Conservation (phyloP, 1,139 yeast genomes). For the Suhomyces bolitotheri region DNA sequence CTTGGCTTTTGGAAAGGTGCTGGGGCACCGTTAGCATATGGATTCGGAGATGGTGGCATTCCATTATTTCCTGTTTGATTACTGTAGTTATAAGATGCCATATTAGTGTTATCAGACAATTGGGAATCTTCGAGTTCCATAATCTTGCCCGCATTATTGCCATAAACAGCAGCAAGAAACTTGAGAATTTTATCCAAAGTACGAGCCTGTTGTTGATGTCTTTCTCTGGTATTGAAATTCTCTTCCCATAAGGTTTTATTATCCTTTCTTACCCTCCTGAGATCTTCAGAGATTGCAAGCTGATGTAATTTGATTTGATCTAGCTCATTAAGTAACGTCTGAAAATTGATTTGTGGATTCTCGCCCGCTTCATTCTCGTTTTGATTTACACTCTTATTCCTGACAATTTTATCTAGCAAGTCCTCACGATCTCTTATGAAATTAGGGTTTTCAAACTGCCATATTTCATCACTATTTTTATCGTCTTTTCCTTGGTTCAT, state of each 20-base stretch:
- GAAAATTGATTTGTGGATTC: conserved; percentile 46
- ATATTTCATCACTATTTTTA: conserved; percentile 46
- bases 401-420: conserved; percentile 66
- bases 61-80: conserved; percentile 1
- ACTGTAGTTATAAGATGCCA: conserved; percentile 22
- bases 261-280: conserved; percentile 78
- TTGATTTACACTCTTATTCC: conserved; percentile 38
- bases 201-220: conserved; percentile 81
- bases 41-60: conserved; percentile 12
- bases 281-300: conserved; percentile 76
- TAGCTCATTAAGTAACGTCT: conserved; percentile 64
- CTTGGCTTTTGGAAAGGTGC: conserved; percentile 36
- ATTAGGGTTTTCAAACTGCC: conserved; percentile 84
- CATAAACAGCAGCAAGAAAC: conserved; percentile 82
- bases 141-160: conserved; percentile 57
- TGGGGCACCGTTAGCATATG: conserved; percentile 13
- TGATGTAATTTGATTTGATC: conserved; percentile 79
- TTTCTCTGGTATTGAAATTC: conserved; percentile 76
- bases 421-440: conserved; percentile 72
- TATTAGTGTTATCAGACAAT: conserved; percentile 16
- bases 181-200: conserved; percentile 85
- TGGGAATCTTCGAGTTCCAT: conserved; percentile 33
- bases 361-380: conserved; percentile 10
- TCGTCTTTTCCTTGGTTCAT: conserved; percentile 57
- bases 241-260: conserved; percentile 92